Evolutionary conservation across 1,284 basidiomycete species (phyloP).

Genomic region (Gymnopus androsaceus): DNA sequence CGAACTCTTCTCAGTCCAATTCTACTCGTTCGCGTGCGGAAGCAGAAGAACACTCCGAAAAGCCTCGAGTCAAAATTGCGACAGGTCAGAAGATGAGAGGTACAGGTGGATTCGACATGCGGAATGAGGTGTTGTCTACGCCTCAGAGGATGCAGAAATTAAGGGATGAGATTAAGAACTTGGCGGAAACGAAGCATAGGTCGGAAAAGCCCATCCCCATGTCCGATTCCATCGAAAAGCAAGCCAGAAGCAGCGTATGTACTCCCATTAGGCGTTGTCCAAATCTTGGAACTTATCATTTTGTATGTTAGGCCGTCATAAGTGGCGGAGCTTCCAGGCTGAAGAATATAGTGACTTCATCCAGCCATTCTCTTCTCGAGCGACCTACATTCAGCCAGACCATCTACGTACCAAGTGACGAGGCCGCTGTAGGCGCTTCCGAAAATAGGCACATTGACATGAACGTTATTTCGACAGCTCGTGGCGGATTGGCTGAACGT

Average conservation of each 20-base stretch:
- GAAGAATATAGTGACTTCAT: background rate
- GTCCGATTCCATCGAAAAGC: background rate
- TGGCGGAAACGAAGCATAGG: background rate
- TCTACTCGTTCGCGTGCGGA: background rate
- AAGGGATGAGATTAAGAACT: conserved; percentile 1
- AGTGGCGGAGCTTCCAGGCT: background rate
- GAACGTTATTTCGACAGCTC: background rate
- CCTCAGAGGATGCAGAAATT: conserved; percentile 9
- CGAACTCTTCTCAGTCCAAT: conserved; percentile 17
- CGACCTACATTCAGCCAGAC: background rate
- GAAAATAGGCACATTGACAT: background rate
- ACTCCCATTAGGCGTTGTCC: background rate
- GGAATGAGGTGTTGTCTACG: conserved; percentile 2
- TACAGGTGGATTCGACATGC: background rate
- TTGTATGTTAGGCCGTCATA: background rate
- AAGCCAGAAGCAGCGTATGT: background rate
- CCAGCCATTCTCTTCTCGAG: background rate
- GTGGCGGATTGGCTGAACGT: background rate
- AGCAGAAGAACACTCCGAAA: background rate
- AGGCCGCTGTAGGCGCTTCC: no score
- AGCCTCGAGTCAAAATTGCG: background rate
- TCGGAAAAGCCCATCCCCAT: background rate
- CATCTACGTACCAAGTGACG: background rate
- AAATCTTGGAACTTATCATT: background rate
- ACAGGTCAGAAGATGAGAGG: background rate